Evolutionary conservation across 495 filamentous ascomycete genomes (phyloP), one percentile per base, ranked within the genome.

Genomic region (Talaromyces thailandensis): DNA sequence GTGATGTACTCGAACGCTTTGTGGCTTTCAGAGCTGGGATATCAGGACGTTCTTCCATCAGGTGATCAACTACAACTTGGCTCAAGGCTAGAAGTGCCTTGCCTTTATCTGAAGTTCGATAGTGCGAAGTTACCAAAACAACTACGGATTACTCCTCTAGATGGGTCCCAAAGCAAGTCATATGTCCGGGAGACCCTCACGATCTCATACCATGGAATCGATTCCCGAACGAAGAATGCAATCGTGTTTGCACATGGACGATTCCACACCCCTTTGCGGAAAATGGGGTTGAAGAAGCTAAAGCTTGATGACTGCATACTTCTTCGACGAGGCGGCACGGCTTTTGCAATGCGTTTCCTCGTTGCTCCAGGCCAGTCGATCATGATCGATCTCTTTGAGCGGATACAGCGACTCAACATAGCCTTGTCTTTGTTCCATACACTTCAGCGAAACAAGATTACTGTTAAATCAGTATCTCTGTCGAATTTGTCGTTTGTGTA

Each of bases 221-320:
- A 80, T 64, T 65, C 58, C 37, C 63, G 65, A 23, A 70, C 60
- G 31, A 69, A 72, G 26, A 67, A 66, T 50, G 72, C 68, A 37
- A 73, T 75, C n/a, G 60, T 80, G n/a, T 68, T 78, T 50, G 76
- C 74, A 4, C 70, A 76, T 58, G 76, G 77, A 35, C 71, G 64
- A 43, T 60, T 79, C 9, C 62, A 40, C 45, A 64, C 40, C 21
- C 64, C 71, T 18, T 64, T 71, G 45, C 71, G 69, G 43, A 58
- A 64, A 26, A 66, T 77, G 12, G 56, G 64, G 18, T 28, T 65
- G 0, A 67, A 76, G 12, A 63, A 69, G 25, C 69, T 72, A 6
- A 71, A 69, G 35, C 61, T 61, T 25, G 72, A 78, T 62, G 58
- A 63, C 31, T 75, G 70, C 6, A 29, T 79, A 11, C 64, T 75